Conservation (phyloP, 1,284 basidiomycete genomes). For the Naganishia sp. region DNA sequence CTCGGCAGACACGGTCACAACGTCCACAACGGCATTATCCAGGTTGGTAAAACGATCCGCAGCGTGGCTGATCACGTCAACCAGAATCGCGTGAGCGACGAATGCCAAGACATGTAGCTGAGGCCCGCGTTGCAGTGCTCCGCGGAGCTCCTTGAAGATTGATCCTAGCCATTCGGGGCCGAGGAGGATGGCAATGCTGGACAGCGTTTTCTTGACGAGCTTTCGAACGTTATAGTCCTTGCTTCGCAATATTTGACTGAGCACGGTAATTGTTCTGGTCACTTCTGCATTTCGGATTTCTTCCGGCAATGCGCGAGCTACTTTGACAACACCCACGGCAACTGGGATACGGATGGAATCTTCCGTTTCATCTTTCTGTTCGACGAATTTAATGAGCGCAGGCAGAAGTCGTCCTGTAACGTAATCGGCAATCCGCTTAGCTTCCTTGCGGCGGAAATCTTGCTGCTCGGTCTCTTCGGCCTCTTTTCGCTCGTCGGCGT, state of each 20-base stretch:
- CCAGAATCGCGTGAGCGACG: constrained; percentile 77
- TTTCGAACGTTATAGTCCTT: constrained; percentile 93
- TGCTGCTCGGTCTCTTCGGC: constrained; percentile 33
- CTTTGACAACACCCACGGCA: constrained; percentile 80
- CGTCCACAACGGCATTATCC: constrained; percentile 74
- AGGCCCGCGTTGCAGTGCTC: constrained; percentile 82
- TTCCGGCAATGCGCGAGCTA: constrained; percentile 79
- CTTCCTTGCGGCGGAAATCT: constrained; percentile 5
- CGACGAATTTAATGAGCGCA: constrained; percentile 71
- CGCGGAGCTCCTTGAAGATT: constrained; percentile 77
- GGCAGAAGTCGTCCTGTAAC: constrained; percentile 77
- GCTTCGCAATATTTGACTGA: constrained; percentile 85
- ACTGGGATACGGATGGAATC: constrained; percentile 84
- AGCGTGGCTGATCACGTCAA: constrained; percentile 65
- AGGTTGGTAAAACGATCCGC: constrained; percentile 67
- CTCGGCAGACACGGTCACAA: constrained; percentile 81
- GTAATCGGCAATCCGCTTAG: constrained; percentile 66
- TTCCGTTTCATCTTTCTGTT: constrained; percentile 80
- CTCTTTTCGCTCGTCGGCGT: constrained; percentile 40
- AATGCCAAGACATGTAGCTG: constrained; percentile 92
- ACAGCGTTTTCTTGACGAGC: constrained; percentile 78
- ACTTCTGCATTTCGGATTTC: constrained; percentile 71
- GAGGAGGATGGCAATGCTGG: constrained; percentile 74
- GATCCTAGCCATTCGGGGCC: constrained; percentile 74
- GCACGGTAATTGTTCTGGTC: constrained; percentile 73